Conservation (phyloP, 345 rosid species). For the Euphorbia pulcherrima region DNA sequence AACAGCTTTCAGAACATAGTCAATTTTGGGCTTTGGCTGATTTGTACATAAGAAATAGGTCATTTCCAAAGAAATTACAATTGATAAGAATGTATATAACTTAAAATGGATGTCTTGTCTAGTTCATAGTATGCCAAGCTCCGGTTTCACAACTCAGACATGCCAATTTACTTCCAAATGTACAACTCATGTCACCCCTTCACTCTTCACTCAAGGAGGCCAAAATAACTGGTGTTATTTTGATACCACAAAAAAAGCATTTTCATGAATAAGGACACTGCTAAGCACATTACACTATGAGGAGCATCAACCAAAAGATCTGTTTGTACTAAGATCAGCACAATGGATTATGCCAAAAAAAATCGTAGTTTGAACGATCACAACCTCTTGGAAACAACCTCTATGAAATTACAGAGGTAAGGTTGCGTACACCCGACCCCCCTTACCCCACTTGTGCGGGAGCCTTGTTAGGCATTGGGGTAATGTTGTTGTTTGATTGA, state of each 20-base stretch:
- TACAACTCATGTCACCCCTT: background rate
- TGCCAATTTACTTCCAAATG: background rate
- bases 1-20: constrained; percentile 89
- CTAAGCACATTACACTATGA: background rate
- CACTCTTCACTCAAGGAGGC: background rate
- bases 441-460: too few relatives aligned
- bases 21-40: constrained; percentile 97
- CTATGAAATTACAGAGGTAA: too few relatives aligned
- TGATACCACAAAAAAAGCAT: background rate
- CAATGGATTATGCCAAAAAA: background rate
- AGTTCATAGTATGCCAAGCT: background rate
- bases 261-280: background rate
- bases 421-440: too few relatives aligned
- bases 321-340: background rate
- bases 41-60: constrained; percentile 8
- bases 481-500: too few relatives aligned
- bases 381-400: too few relatives aligned
- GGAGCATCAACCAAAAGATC: background rate
- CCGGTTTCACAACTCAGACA: background rate
- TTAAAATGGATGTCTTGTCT: background rate
- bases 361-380: background rate
- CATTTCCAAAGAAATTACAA: constrained; percentile 16
- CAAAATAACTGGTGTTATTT: constrained; percentile 1
- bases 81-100: constrained; percentile 1
- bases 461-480: too few relatives aligned